Conservation (phyloP, 176 grass and related monocot species). For the Puya raimondii region DNA sequence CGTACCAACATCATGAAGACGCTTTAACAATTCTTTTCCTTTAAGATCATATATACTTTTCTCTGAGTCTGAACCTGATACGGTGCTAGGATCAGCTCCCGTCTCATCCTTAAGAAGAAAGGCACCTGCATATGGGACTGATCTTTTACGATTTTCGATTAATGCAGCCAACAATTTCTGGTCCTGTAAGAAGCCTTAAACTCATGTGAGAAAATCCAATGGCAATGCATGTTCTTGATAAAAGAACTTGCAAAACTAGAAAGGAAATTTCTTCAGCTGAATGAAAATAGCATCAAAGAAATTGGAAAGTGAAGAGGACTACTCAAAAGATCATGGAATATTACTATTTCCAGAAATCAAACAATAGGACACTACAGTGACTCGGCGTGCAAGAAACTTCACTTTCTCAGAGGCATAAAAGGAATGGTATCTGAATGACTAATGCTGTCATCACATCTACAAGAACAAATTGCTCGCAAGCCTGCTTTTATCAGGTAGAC, state of each 20-base stretch:
- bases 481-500: too few relatives aligned
- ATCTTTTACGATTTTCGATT: constrained; percentile 79
- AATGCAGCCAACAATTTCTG: constrained; percentile 66
- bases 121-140: constrained; percentile 64
- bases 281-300: neutral
- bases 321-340: too few relatives aligned
- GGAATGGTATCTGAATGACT: too few relatives aligned
- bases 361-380: too few relatives aligned
- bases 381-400: too few relatives aligned
- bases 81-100: constrained; percentile 51
- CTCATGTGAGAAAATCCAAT: neutral
- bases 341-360: too few relatives aligned
- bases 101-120: constrained; percentile 94
- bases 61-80: constrained; percentile 51
- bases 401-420: too few relatives aligned
- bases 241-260: neutral
- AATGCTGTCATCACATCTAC: too few relatives aligned
- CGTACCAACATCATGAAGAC: constrained; percentile 91
- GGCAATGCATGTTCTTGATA: too few relatives aligned
- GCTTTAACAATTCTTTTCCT: constrained; percentile 85
- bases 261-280: constrained; percentile 14
- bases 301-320: too few relatives aligned
- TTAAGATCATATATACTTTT: constrained; percentile 92
- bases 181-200: constrained; percentile 38
- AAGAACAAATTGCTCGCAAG: too few relatives aligned